Evolutionary conservation across 768 basidiomycete species (phyloP).

Genomic region (Tulasnella sp.): DNA sequence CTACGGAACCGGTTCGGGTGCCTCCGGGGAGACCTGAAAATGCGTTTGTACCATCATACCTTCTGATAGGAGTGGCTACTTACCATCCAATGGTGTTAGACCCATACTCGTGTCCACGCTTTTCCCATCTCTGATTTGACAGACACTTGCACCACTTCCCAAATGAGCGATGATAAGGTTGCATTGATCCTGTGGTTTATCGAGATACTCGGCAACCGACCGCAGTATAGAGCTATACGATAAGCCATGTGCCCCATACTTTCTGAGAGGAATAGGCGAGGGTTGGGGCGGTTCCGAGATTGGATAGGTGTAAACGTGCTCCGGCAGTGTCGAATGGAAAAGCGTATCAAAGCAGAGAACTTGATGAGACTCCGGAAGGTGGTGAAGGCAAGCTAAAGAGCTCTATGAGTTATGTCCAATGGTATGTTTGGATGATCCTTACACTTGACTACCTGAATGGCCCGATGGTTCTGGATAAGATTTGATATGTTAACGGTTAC

Average conservation of each 20-base stretch:
- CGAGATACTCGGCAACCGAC: conserved; percentile 44
- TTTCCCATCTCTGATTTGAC: conserved; percentile 56
- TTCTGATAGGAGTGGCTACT: not conserved
- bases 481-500: not conserved
- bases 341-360: conserved; percentile 83
- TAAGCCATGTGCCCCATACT: conserved; percentile 83
- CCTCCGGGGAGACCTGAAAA: conserved; percentile 58
- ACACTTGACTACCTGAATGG: conserved; percentile 16
- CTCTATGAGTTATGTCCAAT: conserved; percentile 21
- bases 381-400: conserved; percentile 41
- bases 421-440: conserved; percentile 37
- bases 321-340: conserved; percentile 66
- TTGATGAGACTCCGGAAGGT: conserved; percentile 53
- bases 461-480: conserved; percentile 18
- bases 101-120: conserved; percentile 88
- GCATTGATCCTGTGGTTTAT: conserved; percentile 39
- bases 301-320: conserved; percentile 66
- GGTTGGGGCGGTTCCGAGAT: conserved; percentile 33
- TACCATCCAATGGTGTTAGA: conserved; percentile 65
- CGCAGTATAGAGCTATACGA: conserved; percentile 50
- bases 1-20: conserved; percentile 70
- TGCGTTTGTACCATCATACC: conserved; percentile 13
- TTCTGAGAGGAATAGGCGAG: conserved; percentile 53
- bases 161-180: conserved; percentile 78
- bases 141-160: conserved; percentile 80